A percentile compares a stretch with the other conserved stretches of the same genome.
Evolutionary conservation across 176 grass and related monocot species (phyloP).

Genomic region (Ensete glaucum): DNA sequence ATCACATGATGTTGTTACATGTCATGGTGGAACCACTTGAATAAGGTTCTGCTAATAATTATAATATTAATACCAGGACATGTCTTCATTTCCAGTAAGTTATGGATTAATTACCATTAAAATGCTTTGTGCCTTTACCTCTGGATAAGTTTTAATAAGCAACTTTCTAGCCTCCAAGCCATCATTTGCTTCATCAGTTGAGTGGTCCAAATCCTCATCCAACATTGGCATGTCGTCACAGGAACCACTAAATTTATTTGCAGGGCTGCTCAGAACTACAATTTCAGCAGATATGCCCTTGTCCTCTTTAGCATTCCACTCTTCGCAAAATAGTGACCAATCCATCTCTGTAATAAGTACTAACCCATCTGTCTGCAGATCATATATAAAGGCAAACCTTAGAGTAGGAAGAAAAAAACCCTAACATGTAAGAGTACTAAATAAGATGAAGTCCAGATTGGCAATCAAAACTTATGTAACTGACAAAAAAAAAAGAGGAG

Average conservation of each 20-base stretch:
- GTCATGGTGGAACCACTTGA: too few relatives aligned
- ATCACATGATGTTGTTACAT: too few relatives aligned
- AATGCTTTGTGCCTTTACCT: constrained; percentile 37
- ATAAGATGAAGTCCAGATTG: neutral
- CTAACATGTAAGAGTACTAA: neutral
- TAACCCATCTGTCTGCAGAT: constrained; percentile 65
- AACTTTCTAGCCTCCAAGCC: constrained; percentile 29
- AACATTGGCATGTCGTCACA: constrained; percentile 25
- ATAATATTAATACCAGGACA: too few relatives aligned
- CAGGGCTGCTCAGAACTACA: constrained; percentile 33
- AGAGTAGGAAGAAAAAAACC: constrained; percentile 19
- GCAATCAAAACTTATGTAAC: neutral
- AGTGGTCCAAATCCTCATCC: constrained; percentile 26
- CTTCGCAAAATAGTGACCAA: constrained; percentile 81
- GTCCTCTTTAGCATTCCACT: constrained; percentile 56
- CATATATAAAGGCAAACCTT: neutral
- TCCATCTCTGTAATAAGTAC: constrained; percentile 60
- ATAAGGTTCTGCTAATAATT: too few relatives aligned
- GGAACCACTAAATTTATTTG: constrained; percentile 35
- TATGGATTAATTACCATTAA: neutral
- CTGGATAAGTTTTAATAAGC: constrained; percentile 49
- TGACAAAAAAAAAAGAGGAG: neutral
- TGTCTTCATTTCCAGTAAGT: too few relatives aligned
- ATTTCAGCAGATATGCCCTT: constrained; percentile 85
- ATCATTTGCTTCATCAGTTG: constrained; percentile 37